Conservation (phyloP, 768 basidiomycete species). For the Strobilomyces echinocephalus region DNA sequence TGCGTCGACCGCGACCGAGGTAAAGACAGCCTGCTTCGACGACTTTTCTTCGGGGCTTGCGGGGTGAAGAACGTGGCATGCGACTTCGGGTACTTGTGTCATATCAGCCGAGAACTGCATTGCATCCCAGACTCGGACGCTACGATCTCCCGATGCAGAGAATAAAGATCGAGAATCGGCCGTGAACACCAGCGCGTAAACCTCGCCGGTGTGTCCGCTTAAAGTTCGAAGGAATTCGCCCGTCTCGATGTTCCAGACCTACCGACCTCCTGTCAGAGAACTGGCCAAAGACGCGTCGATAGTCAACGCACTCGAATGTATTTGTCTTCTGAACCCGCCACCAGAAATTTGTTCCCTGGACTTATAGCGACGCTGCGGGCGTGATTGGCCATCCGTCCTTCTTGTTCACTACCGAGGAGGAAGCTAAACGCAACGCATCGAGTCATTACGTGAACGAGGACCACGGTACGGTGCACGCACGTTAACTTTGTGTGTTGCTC, state of each 20-base stretch:
- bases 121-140: constrained; percentile 34
- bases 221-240: constrained; percentile 27
- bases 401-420: constrained; percentile 23
- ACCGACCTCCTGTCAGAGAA: constrained; percentile 2
- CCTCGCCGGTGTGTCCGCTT: constrained; percentile 30
- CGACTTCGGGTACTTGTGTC: constrained; percentile 16
- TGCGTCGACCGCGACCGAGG: constrained; percentile 27
- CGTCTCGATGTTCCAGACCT: constrained; percentile 28
- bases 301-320: constrained; percentile 28
- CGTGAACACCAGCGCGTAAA: constrained; percentile 36
- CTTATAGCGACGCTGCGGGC: constrained; percentile 32
- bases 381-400: constrained; percentile 22
- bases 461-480: constrained; percentile 11
- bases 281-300: background rate
- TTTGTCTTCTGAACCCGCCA: constrained; percentile 33
- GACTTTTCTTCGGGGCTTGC: constrained; percentile 11
- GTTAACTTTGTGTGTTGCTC: constrained; percentile 24
- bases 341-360: constrained; percentile 27
- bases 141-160: constrained; percentile 35
- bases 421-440: constrained; percentile 17
- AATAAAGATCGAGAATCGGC: constrained; percentile 30
- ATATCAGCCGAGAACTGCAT: constrained; percentile 20
- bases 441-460: background rate
- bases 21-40: constrained; percentile 25
- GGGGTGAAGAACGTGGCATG: constrained; percentile 19